Base-by-base conservation (phyloP, 2,329 filamentous ascomycete genomes). In the Xylaria arbuscula region DNA sequence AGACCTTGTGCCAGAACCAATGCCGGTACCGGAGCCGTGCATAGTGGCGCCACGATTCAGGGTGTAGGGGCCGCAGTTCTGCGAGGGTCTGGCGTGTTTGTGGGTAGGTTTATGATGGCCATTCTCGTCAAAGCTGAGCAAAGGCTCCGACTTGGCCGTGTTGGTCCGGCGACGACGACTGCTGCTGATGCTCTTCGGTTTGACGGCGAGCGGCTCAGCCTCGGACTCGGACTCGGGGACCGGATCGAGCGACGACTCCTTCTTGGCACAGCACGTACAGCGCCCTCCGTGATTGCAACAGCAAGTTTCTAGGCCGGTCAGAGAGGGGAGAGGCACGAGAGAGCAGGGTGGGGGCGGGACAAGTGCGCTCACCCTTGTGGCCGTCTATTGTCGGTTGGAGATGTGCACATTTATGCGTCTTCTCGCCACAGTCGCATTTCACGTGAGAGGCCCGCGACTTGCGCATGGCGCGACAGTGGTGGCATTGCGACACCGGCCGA, bases 371-470 rank as follows among this genome's bases (percentile, higher is more conserved):
- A 89, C 84, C 88, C 82, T 84, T 85, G 79, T 89, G 87, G 71
- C 87, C 87, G 58, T 88, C 86, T 62, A 87, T 76, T 42, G 84
- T 83, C 61, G 85, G 84, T 74, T 88, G 85, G 76, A 89, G 74
- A 78, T 90, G 87, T 68, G 86, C 81, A 80, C 89, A 90, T 79
- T 88, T 88, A 84, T 92, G 91, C 70, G 90, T 89, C 87, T 97
- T 98, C 82, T 97, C 93, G 80, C 93, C 94, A 82, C 96, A 99
- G 82, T 98, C 94, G 83, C 96, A 99, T 82, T 96, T 97, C 78
- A 96, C 89, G 82, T 98, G 96, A 72, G 95, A 93, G 67, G 94
- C 91, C 76, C 96, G 93, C 81, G 93, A 95, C 87, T 98, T 98
- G 84, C 96, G 94, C 86, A 97, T 92, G 74, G 92, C 89, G 80